Evolutionary conservation across 371 early-diverging fungal species (phyloP).

Genomic region (Rhizopus microsporus): DNA sequence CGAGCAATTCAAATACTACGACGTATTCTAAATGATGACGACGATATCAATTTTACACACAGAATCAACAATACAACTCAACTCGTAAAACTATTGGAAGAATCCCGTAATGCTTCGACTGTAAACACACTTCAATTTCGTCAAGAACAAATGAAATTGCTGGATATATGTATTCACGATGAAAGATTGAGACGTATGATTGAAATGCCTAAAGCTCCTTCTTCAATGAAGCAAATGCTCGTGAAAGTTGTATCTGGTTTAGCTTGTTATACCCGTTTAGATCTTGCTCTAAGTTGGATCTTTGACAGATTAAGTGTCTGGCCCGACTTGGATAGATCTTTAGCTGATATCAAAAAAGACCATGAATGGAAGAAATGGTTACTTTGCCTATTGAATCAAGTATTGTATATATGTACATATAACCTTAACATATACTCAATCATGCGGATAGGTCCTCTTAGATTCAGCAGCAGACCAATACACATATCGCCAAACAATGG

Average conservation of each 20-base stretch:
- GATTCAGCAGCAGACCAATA: conserved; percentile 23
- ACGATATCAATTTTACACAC: conserved; percentile 27
- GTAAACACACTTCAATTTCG: conserved; percentile 30
- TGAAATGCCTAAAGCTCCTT: conserved; percentile 31
- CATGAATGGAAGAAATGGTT: conserved; percentile 34
- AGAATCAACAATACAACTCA: conserved; percentile 28
- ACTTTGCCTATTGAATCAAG: conserved; percentile 21
- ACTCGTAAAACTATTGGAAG: conserved; percentile 30
- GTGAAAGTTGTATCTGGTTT: conserved; percentile 28
- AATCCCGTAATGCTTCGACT: conserved; percentile 20
- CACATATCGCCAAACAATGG: conserved; percentile 23
- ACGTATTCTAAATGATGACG: conserved; percentile 34
- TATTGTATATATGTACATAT: background rate
- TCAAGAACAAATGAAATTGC: conserved; percentile 37
- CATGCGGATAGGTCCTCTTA: conserved; percentile 5
- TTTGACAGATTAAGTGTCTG: conserved; percentile 24
- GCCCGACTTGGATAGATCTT: conserved; percentile 4
- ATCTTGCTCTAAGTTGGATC: conserved; percentile 35
- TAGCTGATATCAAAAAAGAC: conserved; percentile 12
- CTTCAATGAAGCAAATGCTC: conserved; percentile 13
- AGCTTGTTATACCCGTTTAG: conserved; percentile 37
- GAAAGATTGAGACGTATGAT: conserved; percentile 31
- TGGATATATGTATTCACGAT: conserved; percentile 39
- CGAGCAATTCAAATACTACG: conserved; percentile 30
- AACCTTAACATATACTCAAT: background rate